Evolutionary conservation across 108 stramenopile genomes (phyloP), one percentile per base, ranked within the genome.

Genomic region (Stephanodiscus triporus): DNA sequence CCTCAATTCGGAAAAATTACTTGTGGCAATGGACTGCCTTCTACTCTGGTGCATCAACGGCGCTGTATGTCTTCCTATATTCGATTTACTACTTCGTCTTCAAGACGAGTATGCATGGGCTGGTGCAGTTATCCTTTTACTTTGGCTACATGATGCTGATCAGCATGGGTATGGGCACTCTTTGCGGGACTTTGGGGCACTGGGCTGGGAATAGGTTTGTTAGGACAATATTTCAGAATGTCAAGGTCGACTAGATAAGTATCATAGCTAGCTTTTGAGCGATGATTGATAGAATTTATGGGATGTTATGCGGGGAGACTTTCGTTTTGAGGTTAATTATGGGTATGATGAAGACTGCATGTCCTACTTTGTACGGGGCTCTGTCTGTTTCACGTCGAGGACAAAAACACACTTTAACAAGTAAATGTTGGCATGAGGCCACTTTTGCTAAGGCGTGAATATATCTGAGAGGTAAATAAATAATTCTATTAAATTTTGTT

Each of bases 21-120:
- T 87, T 94, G 57, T 99, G 99, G 99, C 99, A 98, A 84, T 99
- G 99, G 99, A 86, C 96, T 13, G 88, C 97, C 26, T 97, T 99
- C 72, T 77, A 85, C 26, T 90, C 91, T 6, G 96, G 97, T 27
- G 96, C 86, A 14, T 89, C 89, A n/a, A 97, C 95, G 5, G 88
- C 97, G 10, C 84, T 70, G 26, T 99, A 99, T 80, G 97, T 99
- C 49, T 98, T 97, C 83, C 69, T 97, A 37, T 99, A 99, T 83
- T 86, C 95, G n/a, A 84, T 96, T 57, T 98, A 98, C 78, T 99
- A 98, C 87, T 98, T 96, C 79, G 50, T 89, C 47, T 96, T 96
- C 93, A 97, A 98, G 88, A 98, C 99, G 27, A 86, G 90, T 65
- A 98, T 98, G 97, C 89, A 88, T 55, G 99, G 99, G 5, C 81